phyloP scores from a whole-genome alignment of 2,329 filamentous ascomycete genomes.

The Blumeria graminis region DNA sequence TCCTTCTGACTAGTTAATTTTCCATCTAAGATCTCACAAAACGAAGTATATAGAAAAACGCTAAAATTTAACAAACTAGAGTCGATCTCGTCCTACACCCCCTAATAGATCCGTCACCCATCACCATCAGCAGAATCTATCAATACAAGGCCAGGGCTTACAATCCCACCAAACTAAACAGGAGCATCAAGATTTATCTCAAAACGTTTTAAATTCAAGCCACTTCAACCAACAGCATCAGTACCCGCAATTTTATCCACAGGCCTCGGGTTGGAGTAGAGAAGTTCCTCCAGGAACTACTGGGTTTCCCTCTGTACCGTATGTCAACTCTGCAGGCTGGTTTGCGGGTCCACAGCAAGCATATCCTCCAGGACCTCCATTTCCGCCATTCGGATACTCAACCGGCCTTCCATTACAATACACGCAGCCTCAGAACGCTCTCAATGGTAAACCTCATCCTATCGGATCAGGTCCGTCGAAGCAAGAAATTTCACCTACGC shows the following conservation, averaged over 20 bases:
- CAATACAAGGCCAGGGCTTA: constrained; percentile 6
- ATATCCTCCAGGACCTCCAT: constrained; percentile 38
- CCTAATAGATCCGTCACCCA: constrained; percentile 2
- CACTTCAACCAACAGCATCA: constrained; percentile 18
- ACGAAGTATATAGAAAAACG: too few relatives aligned
- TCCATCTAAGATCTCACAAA: neutral
- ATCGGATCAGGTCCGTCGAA: constrained; percentile 24
- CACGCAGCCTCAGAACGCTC: constrained; percentile 12
- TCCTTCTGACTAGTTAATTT: constrained; percentile 61
- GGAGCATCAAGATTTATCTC: constrained; percentile 6
- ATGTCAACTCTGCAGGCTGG: constrained; percentile 55
- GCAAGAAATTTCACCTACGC: constrained; percentile 21
- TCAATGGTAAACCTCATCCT: constrained; percentile 20
- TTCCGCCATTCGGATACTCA: constrained; percentile 22
- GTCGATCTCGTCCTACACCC: constrained; percentile 17
- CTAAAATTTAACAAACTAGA: constrained; percentile 14
- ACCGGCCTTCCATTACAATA: constrained; percentile 41
- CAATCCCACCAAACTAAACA: constrained; percentile 5
- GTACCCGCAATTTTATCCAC: constrained; percentile 16
- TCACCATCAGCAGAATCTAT: constrained; percentile 2
- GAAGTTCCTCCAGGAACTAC: constrained; percentile 32
- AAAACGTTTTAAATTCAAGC: constrained; percentile 3
- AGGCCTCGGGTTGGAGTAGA: constrained; percentile 27
- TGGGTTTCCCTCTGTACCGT: constrained; percentile 51
- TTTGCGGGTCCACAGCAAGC: constrained; percentile 52